Evolutionary conservation across 768 basidiomycete species (phyloP), one percentile per base, ranked within the genome.

Genomic region (Tulasnella sp.): DNA sequence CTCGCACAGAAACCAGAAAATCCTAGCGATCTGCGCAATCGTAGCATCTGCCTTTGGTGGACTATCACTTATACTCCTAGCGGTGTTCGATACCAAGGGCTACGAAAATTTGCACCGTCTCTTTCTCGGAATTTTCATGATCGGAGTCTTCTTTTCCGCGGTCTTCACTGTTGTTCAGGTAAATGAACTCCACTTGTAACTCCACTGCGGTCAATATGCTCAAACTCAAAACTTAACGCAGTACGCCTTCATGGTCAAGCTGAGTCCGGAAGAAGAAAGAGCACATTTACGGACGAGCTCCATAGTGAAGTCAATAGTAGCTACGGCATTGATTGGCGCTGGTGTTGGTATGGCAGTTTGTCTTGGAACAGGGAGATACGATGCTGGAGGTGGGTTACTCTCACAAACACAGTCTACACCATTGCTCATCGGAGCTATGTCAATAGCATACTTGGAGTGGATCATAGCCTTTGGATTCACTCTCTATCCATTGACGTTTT

Each of bases 111-210:
- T 70, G 5, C 84, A 88, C 60, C 62, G 76, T 15, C 55, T 65
- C 9, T 85, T 83, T 58, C 71, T 88, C 13, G 69, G 83, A 22
- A 65, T 86, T 7, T 88, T 86, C 64, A 78, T 86, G 45, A 40
- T 81, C 32, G 84, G 84, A 9, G 80, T 85, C 3, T 74, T 71
- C 2, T 59, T 86, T 29, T 80, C 78, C 53, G 80, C 82, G 19
- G 75, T 87, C 31, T 87, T 86, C 66, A 81, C 81, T 5, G 67
- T 84, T 20, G 49, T 74, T 6, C 83, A 88, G 71, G 80, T 77
- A 58, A 9, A 64, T 58, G 8, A 29, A 2, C n/a, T 32, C 34
- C 34, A 12, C 34, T 35, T 35, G 34, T 35, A 16, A 35, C 34
- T 22, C 41, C 41, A 42, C 10, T 33, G 19, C 45, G 6, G 31